Conservation (phyloP, 257 asterid genomes). For the Primulina eburnea region DNA sequence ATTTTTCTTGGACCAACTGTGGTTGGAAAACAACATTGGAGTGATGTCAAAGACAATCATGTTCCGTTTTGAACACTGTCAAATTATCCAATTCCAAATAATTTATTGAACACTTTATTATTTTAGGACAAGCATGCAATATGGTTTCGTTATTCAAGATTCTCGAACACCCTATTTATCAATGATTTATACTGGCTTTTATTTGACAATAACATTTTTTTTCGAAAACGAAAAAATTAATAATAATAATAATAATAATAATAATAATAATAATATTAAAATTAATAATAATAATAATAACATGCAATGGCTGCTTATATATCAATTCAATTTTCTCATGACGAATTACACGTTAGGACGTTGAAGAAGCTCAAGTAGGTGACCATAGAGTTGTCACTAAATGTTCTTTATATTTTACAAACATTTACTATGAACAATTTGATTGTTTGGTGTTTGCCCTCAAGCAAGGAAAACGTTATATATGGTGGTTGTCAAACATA, state of each 20-base stretch:
- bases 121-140: too few species aligned
- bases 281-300: too few species aligned
- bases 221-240: too few species aligned
- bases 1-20: constrained; percentile 15
- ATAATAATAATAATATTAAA: too few species aligned
- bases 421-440: constrained; percentile 3
- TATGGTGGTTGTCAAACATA: not conserved
- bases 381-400: constrained; percentile 26
- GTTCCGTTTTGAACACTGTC: constrained; percentile 11
- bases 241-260: too few species aligned
- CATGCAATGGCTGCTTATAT: not conserved
- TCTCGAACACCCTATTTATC: too few species aligned
- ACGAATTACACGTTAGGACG: constrained; percentile 3
- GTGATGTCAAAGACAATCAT: constrained; percentile 38
- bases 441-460: not conserved
- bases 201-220: too few species aligned
- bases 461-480: constrained; percentile 18
- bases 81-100: not conserved
- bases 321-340: not conserved
- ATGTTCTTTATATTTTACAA: constrained; percentile 2
- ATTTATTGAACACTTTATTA: too few species aligned
- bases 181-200: too few species aligned
- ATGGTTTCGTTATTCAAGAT: too few species aligned
- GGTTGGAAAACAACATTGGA: constrained; percentile 36
- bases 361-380: constrained; percentile 28